Percentiles rank a stretch among this genome's conserved stretches.
Evolutionary conservation across 495 filamentous ascomycete species (phyloP).

Genomic region (Aspergillus ellipticus): DNA sequence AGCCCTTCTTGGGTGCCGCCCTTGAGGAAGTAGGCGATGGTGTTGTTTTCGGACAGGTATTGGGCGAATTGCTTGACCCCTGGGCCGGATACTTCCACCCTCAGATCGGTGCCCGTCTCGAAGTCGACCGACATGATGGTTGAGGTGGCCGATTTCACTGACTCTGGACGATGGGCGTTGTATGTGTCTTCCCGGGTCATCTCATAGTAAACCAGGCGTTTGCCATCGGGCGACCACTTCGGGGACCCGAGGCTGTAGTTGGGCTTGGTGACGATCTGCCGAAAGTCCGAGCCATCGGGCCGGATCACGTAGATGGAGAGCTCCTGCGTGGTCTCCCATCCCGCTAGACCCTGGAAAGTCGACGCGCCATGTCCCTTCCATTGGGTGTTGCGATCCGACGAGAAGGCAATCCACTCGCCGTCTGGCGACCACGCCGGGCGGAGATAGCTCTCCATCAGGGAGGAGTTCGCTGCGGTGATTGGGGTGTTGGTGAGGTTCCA

Average conservation of each 20-base stretch:
- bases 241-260: conserved; percentile 25
- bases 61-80: conserved; percentile 27
- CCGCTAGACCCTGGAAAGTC: conserved; percentile 15
- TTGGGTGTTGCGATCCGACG: conserved; percentile 20
- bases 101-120: conserved; percentile 17
- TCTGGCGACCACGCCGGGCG: conserved; percentile 29
- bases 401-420: conserved; percentile 23
- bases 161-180: conserved; percentile 25
- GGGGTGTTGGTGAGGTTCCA: conserved; percentile 26
- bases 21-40: conserved; percentile 28
- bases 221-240: conserved; percentile 27
- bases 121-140: conserved; percentile 24
- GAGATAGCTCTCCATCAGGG: too few relatives aligned
- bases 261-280: conserved; percentile 11
- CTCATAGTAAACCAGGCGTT: conserved; percentile 27
- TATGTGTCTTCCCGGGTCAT: conserved; percentile 26
- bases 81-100: conserved; percentile 12
- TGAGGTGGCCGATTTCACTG: conserved; percentile 15
- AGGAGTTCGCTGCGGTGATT: conserved; percentile 14
- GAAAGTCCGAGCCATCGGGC: conserved; percentile 26
- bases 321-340: conserved; percentile 34
- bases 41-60: conserved; percentile 16
- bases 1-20: conserved; percentile 18
- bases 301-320: conserved; percentile 27
- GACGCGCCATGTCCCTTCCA: conserved; percentile 26